Evolutionary conservation across 2,329 filamentous ascomycete species (phyloP).

Genomic region (Penicillium sumatraense): DNA sequence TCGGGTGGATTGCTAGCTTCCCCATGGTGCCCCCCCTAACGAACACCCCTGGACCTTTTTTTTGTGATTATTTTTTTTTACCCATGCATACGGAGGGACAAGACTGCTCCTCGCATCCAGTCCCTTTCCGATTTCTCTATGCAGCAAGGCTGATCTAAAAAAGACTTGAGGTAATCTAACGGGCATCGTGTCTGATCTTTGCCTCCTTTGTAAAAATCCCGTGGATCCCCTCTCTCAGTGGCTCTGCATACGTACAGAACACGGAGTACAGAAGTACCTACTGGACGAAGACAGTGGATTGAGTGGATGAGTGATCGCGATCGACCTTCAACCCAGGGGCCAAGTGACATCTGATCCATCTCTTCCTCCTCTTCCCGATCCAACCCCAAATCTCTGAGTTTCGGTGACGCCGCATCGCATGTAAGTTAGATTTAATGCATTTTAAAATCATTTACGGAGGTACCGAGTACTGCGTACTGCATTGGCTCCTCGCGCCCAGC

Average conservation of each 20-base stretch:
- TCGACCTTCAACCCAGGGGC: conserved; percentile 21
- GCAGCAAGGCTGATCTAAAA: conserved; percentile 29
- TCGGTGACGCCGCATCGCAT: conserved; percentile 1
- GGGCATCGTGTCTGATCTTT: conserved; percentile 22
- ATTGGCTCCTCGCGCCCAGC: conserved; percentile 21
- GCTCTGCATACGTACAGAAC: too few relatives aligned
- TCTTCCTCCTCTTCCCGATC: background rate
- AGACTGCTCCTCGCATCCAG: conserved; percentile 23
- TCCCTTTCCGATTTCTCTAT: conserved; percentile 15
- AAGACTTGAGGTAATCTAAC: conserved; percentile 11
- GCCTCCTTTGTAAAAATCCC: conserved; percentile 18
- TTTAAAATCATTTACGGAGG: conserved; percentile 10
- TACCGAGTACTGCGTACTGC: too few relatives aligned
- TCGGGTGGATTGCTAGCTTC: conserved; percentile 36
- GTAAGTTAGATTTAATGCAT: conserved; percentile 28
- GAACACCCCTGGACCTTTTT: conserved; percentile 35
- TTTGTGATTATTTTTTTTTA: conserved; percentile 9
- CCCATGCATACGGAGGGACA: conserved; percentile 1
- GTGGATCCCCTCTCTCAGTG: background rate
- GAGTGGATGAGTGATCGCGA: conserved; percentile 21
- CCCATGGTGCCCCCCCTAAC: conserved; percentile 35
- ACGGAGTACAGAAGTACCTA: conserved; percentile 6
- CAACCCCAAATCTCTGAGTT: conserved; percentile 7
- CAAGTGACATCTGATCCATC: conserved; percentile 20
- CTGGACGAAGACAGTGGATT: background rate